Evolutionary conservation across 352 stramenopile genomes (phyloP), one percentile per base, ranked within the genome.

Genomic region (Sclerospora graminicola): DNA sequence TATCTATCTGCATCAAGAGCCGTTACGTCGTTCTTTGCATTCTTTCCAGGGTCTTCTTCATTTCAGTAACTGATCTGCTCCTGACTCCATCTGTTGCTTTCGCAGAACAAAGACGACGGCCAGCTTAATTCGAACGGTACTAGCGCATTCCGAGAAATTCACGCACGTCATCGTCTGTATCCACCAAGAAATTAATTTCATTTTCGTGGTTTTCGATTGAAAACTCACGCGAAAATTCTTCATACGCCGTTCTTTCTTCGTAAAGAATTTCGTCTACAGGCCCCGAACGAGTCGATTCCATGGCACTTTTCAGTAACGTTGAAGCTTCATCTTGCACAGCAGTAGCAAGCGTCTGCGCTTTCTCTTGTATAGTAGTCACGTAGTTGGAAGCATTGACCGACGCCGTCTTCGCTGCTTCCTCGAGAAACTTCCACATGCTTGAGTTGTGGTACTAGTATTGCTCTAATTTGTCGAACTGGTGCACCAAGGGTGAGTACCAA

Each of bases 191-290:
- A 4, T 66, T 63, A 50, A 92, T 87, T 52, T 86, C 80, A 35
- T 87, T 64, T n/a, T 68, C 77, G 54, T 84, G 64, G 16, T 67
- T 47, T 8, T 87, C 75, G 27, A 78, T 58, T 28, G 66, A 64
- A 51, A 89, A 92, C 26, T 63, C 60, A 15, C 66, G 54, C 14
- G 47, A 57, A 19, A 92, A 92, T 8, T 57, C 61, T 45, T 83
- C 71, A 47, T 75, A 92, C 29, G 63, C 73, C 0, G 81, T 73
- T 13, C 89, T 55, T 38, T 89, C 80, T 36, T 89, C 80, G 45
- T 84, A 89, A 48, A 89, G 30, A 44, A 92, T 75, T 58, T 92
- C 80, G 42, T 92, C 80, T 28, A 92, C 78, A 4, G 80, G 80
- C 11, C 75, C 75, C 14, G 53, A 52, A 33, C 66, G 68, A 36